Evolutionary conservation across 139 green algal genomes (phyloP).

Genomic region (Zygnema circumcarinatum): DNA sequence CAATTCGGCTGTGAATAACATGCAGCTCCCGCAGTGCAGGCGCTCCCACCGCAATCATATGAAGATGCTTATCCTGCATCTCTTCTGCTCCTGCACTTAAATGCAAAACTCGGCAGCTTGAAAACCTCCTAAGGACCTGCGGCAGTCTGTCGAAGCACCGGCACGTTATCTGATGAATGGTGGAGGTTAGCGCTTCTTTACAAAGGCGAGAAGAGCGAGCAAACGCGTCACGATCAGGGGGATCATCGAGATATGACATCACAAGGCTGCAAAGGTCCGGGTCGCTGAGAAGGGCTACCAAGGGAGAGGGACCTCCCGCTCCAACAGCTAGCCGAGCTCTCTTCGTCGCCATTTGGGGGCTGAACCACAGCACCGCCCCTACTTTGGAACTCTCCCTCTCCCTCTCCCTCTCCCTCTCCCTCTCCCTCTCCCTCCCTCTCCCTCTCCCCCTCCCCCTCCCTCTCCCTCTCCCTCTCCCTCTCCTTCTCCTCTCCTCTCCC

Average conservation of each 20-base stretch:
- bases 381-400: not conserved
- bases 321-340: no score
- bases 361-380: no score
- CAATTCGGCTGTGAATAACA: not conserved
- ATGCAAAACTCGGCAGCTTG: not conserved
- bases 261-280: not conserved
- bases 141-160: slow-evolving; percentile 11
- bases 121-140: not conserved
- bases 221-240: slow-evolving; percentile 12
- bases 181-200: not conserved
- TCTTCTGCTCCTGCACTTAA: not conserved
- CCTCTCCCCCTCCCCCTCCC: not conserved
- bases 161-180: not conserved
- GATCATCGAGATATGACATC: not conserved
- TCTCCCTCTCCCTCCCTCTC: not conserved
- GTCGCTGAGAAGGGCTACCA: not conserved
- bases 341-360: no score
- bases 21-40: not conserved
- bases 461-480: not conserved
- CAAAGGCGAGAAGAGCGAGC: not conserved
- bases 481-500: not conserved
- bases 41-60: not conserved
- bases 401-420: not conserved
- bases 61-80: not conserved
- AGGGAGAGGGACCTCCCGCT: no score